Evolutionary conservation across 805 yeast genomes (phyloP).

Genomic region (Candida palmyrensis): DNA sequence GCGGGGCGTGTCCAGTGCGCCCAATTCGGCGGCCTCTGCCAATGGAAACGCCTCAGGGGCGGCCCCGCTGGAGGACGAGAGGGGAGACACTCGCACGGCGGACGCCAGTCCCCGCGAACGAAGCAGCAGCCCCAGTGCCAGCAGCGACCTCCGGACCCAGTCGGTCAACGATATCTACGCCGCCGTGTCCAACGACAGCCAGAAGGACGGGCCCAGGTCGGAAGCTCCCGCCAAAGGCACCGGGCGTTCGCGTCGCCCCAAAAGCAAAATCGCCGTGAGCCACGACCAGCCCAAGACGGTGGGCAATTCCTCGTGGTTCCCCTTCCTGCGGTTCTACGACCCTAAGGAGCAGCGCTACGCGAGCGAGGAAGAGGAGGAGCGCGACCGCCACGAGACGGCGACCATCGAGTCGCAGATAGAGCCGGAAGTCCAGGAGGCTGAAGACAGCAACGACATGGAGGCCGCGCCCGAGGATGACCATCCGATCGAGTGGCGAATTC

Average conservation of each 20-base stretch:
- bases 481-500: too few relatives aligned
- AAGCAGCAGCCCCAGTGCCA: too few relatives aligned
- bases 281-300: slow-evolving; percentile 11
- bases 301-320: slow-evolving; percentile 28
- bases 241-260: too few relatives aligned
- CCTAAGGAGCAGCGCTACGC: slow-evolving; percentile 25
- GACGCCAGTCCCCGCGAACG: too few relatives aligned
- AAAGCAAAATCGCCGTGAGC: slow-evolving; percentile 4
- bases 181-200: slow-evolving; percentile 6
- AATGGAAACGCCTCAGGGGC: too few relatives aligned
- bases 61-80: too few relatives aligned
- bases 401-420: too few relatives aligned
- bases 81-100: too few relatives aligned
- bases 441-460: slow-evolving; percentile 1
- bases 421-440: neutral
- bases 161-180: slow-evolving; percentile 12
- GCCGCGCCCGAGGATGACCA: neutral
- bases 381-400: slow-evolving; percentile 9
- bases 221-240: neutral
- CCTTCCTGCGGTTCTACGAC: slow-evolving; percentile 18
- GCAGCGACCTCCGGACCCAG: slow-evolving; percentile 1
- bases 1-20: too few relatives aligned
- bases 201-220: slow-evolving; percentile 1
- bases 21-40: too few relatives aligned
- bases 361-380: slow-evolving; percentile 24